These are phyloP conservation scores for Lodderomyces metapsilosis DNA, from an alignment of 1,139 yeast genomes.

Conservation along the genomic window DNA sequence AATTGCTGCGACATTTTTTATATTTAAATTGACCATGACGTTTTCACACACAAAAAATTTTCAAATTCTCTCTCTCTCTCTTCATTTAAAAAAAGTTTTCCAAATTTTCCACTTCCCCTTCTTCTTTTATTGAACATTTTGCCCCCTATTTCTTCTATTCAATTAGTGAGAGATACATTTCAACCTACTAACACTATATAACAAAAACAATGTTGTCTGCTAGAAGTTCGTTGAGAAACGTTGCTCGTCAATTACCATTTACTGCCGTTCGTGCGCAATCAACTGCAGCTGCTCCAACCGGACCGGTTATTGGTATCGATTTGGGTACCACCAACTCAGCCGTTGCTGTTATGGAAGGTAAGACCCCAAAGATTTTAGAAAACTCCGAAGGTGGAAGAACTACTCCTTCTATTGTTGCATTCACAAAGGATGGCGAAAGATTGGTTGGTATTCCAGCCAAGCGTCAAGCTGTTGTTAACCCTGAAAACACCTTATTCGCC, in stretches of 20 bases:
- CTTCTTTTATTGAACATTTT: constrained; percentile 3
- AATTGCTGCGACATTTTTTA: background rate
- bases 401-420: constrained; percentile 97
- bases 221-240: constrained; percentile 41
- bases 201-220: constrained; percentile 40
- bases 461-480: constrained; percentile 98
- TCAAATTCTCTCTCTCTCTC: too few relatives aligned
- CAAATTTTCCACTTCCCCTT: background rate
- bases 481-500: constrained; percentile 95
- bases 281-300: constrained; percentile 51
- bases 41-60: background rate
- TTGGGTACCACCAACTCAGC: constrained; percentile 99
- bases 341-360: constrained; percentile 89
- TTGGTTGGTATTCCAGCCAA: constrained; percentile 99
- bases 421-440: constrained; percentile 84
- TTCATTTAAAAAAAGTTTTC: constrained; percentile 2
- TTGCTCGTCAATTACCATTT: constrained; percentile 21
- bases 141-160: background rate
- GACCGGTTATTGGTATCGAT: constrained; percentile 96
- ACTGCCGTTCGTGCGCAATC: constrained; percentile 52
- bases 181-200: background rate
- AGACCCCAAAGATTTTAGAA: constrained; percentile 93
- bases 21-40: background rate
- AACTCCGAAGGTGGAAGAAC: constrained; percentile 99
- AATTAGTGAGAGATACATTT: background rate